These are phyloP conservation scores for Pythium vanterpoolii DNA, from an alignment of 352 stramenopile species.

Conservation along the genomic window DNA sequence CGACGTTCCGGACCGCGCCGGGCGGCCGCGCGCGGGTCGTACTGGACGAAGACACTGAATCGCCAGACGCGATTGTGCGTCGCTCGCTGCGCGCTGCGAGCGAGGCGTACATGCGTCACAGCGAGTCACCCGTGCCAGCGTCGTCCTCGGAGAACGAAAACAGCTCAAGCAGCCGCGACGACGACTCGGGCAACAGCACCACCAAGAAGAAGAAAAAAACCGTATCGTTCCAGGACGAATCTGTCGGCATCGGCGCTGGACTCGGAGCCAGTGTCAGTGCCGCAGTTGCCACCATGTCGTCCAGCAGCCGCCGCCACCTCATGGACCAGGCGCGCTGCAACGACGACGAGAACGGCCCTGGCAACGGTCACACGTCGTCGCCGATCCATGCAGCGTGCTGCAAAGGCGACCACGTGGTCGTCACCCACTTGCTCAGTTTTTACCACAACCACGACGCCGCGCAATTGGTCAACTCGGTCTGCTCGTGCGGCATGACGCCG, in stretches of 20 bases:
- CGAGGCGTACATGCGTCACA: slow-evolving; percentile 19
- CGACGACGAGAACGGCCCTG: slow-evolving; percentile 15
- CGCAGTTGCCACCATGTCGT: background rate
- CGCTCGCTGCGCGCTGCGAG: slow-evolving; percentile 29
- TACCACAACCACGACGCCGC: slow-evolving; percentile 54
- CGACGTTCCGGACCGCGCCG: slow-evolving; percentile 55
- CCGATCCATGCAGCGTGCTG: slow-evolving; percentile 67
- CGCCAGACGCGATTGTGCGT: slow-evolving; percentile 14
- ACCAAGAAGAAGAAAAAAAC: slow-evolving; percentile 49
- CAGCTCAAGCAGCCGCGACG: slow-evolving; percentile 7
- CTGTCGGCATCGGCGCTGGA: slow-evolving; percentile 15
- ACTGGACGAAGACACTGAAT: slow-evolving; percentile 28
- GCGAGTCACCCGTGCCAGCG: background rate
- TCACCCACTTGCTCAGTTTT: slow-evolving; percentile 71
- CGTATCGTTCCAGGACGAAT: slow-evolving; percentile 48
- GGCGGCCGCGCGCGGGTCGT: slow-evolving; percentile 34
- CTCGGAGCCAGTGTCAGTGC: background rate
- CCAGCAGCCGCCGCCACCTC: background rate
- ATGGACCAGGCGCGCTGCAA: slow-evolving; percentile 19
- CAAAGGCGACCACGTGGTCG: slow-evolving; percentile 52
- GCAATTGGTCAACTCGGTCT: slow-evolving; percentile 66
- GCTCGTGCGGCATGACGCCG: slow-evolving; percentile 63
- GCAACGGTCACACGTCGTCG: slow-evolving; percentile 33
- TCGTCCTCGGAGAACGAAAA: slow-evolving; percentile 7
- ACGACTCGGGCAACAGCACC: slow-evolving; percentile 2